Percentiles rank a stretch among this genome's conserved stretches.
Conservation (phyloP, 2,329 filamentous ascomycete species). For the Neonectria punicea region DNA sequence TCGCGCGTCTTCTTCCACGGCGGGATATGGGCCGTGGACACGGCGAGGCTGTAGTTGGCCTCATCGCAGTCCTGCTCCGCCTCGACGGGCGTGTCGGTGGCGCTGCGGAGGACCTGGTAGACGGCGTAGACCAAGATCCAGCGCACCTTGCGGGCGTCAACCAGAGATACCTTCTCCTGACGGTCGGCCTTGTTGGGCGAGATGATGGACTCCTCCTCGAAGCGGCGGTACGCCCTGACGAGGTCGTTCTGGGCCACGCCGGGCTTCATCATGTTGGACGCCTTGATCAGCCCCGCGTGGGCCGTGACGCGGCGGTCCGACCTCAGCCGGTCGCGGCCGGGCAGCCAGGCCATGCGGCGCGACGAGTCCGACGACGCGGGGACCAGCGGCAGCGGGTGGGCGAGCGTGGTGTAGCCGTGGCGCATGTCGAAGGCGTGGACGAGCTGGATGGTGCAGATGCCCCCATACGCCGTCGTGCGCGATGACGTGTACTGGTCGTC, state of each 20-base stretch:
- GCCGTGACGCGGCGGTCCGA: slow-evolving; percentile 60
- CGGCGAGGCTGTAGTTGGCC: slow-evolving; percentile 66
- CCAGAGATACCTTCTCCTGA: slow-evolving; percentile 60
- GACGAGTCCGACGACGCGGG: slow-evolving; percentile 57
- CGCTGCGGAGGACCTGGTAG: slow-evolving; percentile 76
- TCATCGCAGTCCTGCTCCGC: slow-evolving; percentile 64
- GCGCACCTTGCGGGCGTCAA: slow-evolving; percentile 79
- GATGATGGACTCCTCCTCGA: slow-evolving; percentile 70
- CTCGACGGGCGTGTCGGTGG: slow-evolving; percentile 69
- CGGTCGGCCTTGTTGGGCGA: slow-evolving; percentile 65
- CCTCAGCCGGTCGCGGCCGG: slow-evolving; percentile 53
- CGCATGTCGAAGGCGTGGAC: slow-evolving; percentile 73
- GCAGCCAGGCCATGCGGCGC: slow-evolving; percentile 55
- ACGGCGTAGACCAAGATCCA: slow-evolving; percentile 82
- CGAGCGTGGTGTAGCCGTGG: slow-evolving; percentile 68
- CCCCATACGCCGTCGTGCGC: slow-evolving; percentile 67
- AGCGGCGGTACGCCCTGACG: slow-evolving; percentile 74
- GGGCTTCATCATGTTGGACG: slow-evolving; percentile 57
- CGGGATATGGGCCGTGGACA: slow-evolving; percentile 55
- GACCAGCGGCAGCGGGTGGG: slow-evolving; percentile 73
- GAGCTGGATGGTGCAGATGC: slow-evolving; percentile 76
- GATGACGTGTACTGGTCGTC: slow-evolving; percentile 66
- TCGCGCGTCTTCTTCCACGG: slow-evolving; percentile 56
- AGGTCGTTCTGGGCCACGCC: slow-evolving; percentile 61
- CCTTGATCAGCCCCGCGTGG: slow-evolving; percentile 63